These are phyloP conservation scores for Neurospora tetrasperma DNA, from an alignment of 495 filamentous ascomycete species.

Conservation along the genomic window DNA sequence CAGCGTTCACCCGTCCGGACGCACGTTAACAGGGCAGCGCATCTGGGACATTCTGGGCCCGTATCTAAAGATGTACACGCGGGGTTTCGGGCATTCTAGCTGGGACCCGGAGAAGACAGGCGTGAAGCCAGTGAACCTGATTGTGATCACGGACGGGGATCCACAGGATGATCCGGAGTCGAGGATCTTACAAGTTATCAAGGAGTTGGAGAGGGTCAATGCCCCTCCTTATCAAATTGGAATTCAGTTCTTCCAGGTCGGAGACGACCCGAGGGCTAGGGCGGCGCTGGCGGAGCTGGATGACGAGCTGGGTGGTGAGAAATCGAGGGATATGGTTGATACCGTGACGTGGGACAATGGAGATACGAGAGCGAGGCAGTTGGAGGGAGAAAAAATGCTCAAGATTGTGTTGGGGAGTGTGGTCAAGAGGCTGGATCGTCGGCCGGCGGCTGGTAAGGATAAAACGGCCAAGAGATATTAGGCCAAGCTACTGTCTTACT, in stretches of 20 bases:
- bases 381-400: conserved; percentile 56
- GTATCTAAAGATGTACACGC: conserved; percentile 34
- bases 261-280: conserved; percentile 55
- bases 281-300: conserved; percentile 65
- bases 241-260: conserved; percentile 96
- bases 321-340: conserved; percentile 84
- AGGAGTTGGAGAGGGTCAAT: conserved; percentile 57
- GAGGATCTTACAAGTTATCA: conserved; percentile 56
- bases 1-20: conserved; percentile 49
- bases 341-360: conserved; percentile 61
- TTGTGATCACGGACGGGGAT: conserved; percentile 85
- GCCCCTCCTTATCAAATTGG: conserved; percentile 82
- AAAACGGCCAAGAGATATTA: neutral
- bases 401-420: conserved; percentile 78
- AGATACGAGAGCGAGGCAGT: conserved; percentile 24
- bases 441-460: conserved; percentile 6
- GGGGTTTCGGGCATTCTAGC: conserved; percentile 25
- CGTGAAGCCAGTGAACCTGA: conserved; percentile 77
- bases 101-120: conserved; percentile 34
- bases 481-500: neutral
- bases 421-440: conserved; percentile 48
- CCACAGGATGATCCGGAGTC: conserved; percentile 65
- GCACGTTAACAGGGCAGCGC: conserved; percentile 66
- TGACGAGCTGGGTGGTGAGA: conserved; percentile 54
- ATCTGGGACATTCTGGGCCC: conserved; percentile 64